Conservation (phyloP, 768 basidiomycete species). For the Boletus rubropictus region DNA sequence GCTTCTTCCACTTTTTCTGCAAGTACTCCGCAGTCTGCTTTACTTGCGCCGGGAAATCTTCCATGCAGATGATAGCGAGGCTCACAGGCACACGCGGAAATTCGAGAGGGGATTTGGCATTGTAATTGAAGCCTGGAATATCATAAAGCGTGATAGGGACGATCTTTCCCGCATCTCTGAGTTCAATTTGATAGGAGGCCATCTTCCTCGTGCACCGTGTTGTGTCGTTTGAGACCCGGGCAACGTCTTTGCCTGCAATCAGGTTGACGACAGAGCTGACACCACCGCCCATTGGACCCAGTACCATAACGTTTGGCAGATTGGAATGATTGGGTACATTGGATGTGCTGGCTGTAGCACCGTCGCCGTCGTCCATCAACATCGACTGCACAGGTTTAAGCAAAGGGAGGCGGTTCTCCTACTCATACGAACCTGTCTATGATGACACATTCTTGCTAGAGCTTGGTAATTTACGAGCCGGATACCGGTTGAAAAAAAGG, state of each 20-base stretch:
- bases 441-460: conserved; percentile 12
- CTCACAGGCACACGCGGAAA: conserved; percentile 18
- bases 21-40: conserved; percentile 19
- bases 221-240: conserved; percentile 17
- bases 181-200: conserved; percentile 13
- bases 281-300: conserved; percentile 25
- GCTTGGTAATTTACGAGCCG: not conserved
- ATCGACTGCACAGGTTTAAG: conserved; percentile 11
- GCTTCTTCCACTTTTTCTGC: conserved; percentile 15
- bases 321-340: not conserved
- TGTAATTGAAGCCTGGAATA: conserved; percentile 19
- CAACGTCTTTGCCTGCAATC: conserved; percentile 19
- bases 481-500: not conserved
- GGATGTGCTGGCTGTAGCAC: not conserved
- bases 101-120: conserved; percentile 15
- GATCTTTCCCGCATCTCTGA: conserved; percentile 4
- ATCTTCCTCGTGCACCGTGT: conserved; percentile 17
- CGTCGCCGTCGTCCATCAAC: conserved; percentile 1
- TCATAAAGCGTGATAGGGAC: conserved; percentile 20
- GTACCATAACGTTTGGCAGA: conserved; percentile 20
- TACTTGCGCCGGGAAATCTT: conserved; percentile 18
- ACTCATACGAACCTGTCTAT: conserved; percentile 14
- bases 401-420: not conserved
- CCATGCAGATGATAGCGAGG: conserved; percentile 20
- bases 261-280: conserved; percentile 29